Conservation (phyloP, 768 basidiomycete genomes). For the Boletus subcaerulescens region DNA sequence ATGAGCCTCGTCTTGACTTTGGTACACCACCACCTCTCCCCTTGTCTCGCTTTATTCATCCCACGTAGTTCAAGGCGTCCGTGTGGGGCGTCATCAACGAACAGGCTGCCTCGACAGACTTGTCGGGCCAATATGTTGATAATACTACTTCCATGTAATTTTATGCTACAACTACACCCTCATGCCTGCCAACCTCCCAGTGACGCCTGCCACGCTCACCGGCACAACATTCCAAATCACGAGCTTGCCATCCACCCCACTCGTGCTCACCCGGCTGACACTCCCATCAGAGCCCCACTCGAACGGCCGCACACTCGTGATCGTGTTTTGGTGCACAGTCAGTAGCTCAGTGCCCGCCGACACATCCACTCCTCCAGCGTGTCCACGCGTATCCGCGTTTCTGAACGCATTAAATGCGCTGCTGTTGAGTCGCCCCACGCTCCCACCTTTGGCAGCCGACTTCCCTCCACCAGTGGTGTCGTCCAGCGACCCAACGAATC, state of each 20-base stretch:
- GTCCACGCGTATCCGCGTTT: constrained; percentile 79
- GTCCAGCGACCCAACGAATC: constrained; percentile 76
- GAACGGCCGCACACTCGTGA: constrained; percentile 85
- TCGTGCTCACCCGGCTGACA: constrained; percentile 80
- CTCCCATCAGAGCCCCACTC: constrained; percentile 48
- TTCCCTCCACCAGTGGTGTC: constrained; percentile 53
- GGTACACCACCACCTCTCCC: constrained; percentile 38
- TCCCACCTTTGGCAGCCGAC: constrained; percentile 39
- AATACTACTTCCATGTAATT: constrained; percentile 14
- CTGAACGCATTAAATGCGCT: constrained; percentile 94
- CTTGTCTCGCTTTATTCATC: constrained; percentile 3
- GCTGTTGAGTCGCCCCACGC: constrained; percentile 79
- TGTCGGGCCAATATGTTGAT: constrained; percentile 17
- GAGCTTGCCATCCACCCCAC: constrained; percentile 90
- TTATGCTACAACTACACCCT: constrained; percentile 29
- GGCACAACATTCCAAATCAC: constrained; percentile 85
- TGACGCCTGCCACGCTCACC: constrained; percentile 43
- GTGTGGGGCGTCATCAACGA: constrained; percentile 94
- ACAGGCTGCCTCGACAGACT: constrained; percentile 41
- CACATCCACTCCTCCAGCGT: constrained; percentile 31
- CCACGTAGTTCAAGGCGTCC: constrained; percentile 83
- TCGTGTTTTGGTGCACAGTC: constrained; percentile 98
- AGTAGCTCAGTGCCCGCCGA: constrained; percentile 67
- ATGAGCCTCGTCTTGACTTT: constrained; percentile 94
- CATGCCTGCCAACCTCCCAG: constrained; percentile 49